Conservation (phyloP, 768 basidiomycete genomes). For the Lactarius sanguifluus region DNA sequence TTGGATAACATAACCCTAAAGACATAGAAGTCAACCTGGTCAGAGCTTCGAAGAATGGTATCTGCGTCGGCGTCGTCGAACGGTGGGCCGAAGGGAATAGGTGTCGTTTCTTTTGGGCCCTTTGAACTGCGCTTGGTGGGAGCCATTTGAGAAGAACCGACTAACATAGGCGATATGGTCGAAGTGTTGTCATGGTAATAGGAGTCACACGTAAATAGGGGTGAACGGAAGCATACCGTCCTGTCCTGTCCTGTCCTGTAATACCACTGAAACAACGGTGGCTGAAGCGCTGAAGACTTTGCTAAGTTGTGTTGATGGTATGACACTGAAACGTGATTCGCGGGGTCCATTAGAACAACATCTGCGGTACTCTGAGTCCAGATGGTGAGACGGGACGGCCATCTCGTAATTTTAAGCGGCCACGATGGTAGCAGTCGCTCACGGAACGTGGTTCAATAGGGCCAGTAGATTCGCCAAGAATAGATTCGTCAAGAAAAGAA, state of each 20-base stretch:
- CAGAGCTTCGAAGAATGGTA: constrained; percentile 10
- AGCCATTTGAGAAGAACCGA: no score
- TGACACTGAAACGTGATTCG: not conserved
- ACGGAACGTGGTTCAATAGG: not conserved
- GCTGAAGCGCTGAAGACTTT: no score
- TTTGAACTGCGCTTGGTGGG: no score
- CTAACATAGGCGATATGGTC: no score
- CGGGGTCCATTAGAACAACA: not conserved
- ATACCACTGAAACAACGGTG: not conserved
- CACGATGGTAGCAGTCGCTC: not conserved
- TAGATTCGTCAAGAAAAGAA: not conserved
- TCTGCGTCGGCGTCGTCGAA: constrained; percentile 1
- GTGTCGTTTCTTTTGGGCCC: not conserved
- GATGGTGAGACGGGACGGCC: not conserved
- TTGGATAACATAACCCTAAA: constrained; percentile 8
- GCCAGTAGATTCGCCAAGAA: not conserved
- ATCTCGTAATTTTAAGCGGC: not conserved
- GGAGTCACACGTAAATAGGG: not conserved
- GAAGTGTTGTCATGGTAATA: no score
- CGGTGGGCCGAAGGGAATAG: not conserved
- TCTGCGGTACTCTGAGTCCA: not conserved
- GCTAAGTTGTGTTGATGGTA: not conserved
- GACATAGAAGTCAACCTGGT: constrained; percentile 12
- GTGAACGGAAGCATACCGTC: no score
- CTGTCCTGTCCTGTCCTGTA: no score